Conservation (phyloP, 169 alveolate species). For the Eimeria acervulina region DNA sequence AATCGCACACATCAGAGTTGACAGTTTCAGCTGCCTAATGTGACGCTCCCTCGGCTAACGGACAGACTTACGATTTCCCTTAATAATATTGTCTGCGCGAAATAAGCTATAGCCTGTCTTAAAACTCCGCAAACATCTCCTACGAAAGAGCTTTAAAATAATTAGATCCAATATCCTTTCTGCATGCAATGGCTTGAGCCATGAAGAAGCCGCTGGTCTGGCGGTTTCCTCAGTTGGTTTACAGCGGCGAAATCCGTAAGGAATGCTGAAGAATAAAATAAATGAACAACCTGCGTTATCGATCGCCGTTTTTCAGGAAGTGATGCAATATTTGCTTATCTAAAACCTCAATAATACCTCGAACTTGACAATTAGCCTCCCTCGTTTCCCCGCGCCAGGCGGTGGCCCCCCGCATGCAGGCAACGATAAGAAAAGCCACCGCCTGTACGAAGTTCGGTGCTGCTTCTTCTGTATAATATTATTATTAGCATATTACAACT, state of each 20-base stretch:
- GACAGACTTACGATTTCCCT: background rate
- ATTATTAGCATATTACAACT: background rate
- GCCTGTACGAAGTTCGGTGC: background rate
- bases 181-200: slow-evolving; percentile 12
- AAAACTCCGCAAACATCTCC: background rate
- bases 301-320: background rate
- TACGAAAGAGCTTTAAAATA: background rate
- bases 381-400: background rate
- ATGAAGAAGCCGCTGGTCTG: slow-evolving; percentile 45
- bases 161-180: background rate
- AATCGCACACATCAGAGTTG: background rate
- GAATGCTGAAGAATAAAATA: background rate
- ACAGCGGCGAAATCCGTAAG: background rate
- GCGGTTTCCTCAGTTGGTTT: background rate
- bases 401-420: slow-evolving; percentile 16
- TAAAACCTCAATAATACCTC: background rate
- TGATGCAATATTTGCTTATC: background rate
- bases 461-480: background rate
- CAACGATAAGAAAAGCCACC: background rate
- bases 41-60: background rate
- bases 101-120: background rate
- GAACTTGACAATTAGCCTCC: background rate
- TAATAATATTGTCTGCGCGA: background rate
- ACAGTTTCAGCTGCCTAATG: background rate
- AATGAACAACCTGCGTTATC: background rate